Evolutionary conservation across 352 stramenopile species (phyloP), one percentile per base, ranked within the genome.

Genomic region (Phytophthora brassicae): DNA sequence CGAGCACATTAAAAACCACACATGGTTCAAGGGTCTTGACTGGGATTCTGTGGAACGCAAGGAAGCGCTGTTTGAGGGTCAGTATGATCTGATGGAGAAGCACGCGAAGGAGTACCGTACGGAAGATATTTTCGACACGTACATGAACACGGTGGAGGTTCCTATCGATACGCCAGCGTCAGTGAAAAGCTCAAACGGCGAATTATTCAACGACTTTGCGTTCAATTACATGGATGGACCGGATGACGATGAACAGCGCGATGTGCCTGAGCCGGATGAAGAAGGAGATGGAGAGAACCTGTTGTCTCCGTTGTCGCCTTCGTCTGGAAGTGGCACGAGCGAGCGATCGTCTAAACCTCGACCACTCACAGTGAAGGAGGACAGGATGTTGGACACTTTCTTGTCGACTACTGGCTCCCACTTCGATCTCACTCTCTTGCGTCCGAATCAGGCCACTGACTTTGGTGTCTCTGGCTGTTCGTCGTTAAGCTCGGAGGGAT

Each of bases 1-100:
- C 48, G 77, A 94, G 22, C 69, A 92, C 31, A 89, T 98, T 43
- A 96, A 95, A 74, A 43, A 61, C 33, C 89, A 97, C 67, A 73
- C 88, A 53, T 98, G 88, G 81, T 97, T 97, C 45, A 70, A 80
- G 4, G 77, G 74, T 4, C 78, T 97, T 28, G 78, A 97, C 66
- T 97, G 90, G 91, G 85, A 89, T 26, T 64, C 61, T n/a, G 78
- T 96, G 14, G 74, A 74, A 13, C 67, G 59, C 20, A 83, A 84
- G 53, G 65, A 89, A 44, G 70, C 75, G 19, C 56, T 73, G 20
- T 93, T 92, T 53, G 70, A 90, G 26, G 77, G 84, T 17, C 86
- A 93, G 49, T 78, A 73, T 17, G 75, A 86, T 14, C 77, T 92
- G 19, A 92, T 92, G 84, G 84, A 90, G 66, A 77, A 79, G 26